phyloP scores from a whole-genome alignment of 1,139 yeast species.

The Kurtzmaniella natalensis region DNA sequence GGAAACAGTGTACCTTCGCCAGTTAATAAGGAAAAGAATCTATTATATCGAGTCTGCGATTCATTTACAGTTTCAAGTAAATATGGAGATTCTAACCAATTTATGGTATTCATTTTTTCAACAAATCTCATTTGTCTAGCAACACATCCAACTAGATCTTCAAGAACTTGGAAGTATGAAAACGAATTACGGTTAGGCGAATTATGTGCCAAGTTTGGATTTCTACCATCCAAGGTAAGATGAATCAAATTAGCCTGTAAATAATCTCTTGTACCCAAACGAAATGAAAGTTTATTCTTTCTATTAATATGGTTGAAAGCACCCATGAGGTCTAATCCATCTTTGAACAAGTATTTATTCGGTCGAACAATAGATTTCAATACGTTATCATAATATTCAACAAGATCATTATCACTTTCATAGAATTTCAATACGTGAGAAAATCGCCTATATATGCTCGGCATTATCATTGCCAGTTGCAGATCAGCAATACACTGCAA shows the following conservation, averaged over 20 bases:
- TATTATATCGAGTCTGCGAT: slow-evolving; percentile 20
- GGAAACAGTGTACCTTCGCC: slow-evolving; percentile 6
- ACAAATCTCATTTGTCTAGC: slow-evolving; percentile 29
- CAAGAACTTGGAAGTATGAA: slow-evolving; percentile 12
- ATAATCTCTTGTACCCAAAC: background rate
- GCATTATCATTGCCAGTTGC: slow-evolving; percentile 10
- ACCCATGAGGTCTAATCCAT: too few species aligned
- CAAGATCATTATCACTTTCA: too few species aligned
- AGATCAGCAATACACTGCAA: slow-evolving; percentile 19
- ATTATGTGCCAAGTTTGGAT: too few species aligned
- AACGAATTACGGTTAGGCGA: background rate
- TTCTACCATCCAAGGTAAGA: slow-evolving; percentile 1
- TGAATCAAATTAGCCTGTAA: background rate
- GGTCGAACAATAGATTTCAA: too few species aligned
- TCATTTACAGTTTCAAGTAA: slow-evolving; percentile 18
- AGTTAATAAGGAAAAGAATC: slow-evolving; percentile 21
- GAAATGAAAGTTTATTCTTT: too few species aligned
- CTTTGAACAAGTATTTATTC: too few species aligned
- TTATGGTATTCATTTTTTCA: slow-evolving; percentile 23
- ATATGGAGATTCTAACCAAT: slow-evolving; percentile 25
- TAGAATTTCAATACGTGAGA: too few species aligned
- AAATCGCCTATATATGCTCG: slow-evolving; percentile 11
- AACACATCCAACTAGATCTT: slow-evolving; percentile 30
- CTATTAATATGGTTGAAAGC: too few species aligned
- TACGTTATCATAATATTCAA: too few species aligned